Evolutionary conservation across 768 basidiomycete species (phyloP).

Genomic region (Calocybe cyanea): DNA sequence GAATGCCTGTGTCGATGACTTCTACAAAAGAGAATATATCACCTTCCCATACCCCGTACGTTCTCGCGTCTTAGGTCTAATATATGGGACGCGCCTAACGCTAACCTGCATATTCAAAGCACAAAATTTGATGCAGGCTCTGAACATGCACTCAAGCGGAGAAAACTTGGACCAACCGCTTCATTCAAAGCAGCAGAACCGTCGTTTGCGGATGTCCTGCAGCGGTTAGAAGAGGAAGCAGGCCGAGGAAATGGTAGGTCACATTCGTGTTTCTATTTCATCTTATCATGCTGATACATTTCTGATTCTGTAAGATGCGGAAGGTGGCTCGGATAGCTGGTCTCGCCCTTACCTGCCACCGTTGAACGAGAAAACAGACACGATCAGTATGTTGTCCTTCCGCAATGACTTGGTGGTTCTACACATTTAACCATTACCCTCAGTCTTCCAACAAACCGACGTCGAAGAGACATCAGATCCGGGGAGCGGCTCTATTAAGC

Average conservation of each 20-base stretch:
- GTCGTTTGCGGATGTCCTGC: conserved; percentile 64
- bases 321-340: conserved; percentile 80
- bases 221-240: conserved; percentile 53
- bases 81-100: background rate
- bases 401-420: background rate
- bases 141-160: conserved; percentile 49
- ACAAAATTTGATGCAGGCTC: conserved; percentile 21
- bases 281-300: background rate
- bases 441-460: conserved; percentile 97
- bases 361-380: conserved; percentile 58
- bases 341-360: conserved; percentile 52
- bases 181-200: conserved; percentile 37
- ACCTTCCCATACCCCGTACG: conserved; percentile 29
- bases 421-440: background rate
- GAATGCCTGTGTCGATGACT: conserved; percentile 14
- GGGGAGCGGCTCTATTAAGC: conserved; percentile 34
- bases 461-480: conserved; percentile 62
- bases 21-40: conserved; percentile 27
- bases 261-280: background rate
- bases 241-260: conserved; percentile 40
- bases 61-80: conserved; percentile 1
- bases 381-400: conserved; percentile 51
- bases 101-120: conserved; percentile 12
- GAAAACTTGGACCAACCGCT: conserved; percentile 41
- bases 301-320: conserved; percentile 44